These are phyloP conservation scores for Aristolochia fimbriata DNA, from an alignment of 164 flowering plant genomes.

Conservation along the genomic window DNA sequence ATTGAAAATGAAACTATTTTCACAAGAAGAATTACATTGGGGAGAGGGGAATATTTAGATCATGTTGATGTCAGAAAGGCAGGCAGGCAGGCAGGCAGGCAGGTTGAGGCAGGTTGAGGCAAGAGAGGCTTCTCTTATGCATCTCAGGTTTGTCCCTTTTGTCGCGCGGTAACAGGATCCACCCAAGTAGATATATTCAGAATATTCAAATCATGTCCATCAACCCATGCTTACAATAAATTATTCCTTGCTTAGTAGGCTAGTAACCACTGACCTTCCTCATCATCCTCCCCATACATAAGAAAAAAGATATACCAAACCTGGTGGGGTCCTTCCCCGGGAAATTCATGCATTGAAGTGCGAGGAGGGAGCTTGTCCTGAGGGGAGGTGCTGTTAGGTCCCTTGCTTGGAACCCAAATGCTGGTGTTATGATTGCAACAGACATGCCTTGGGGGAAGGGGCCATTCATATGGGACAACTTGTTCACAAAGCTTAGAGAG, in stretches of 20 bases:
- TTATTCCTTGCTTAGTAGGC: constrained; percentile 12
- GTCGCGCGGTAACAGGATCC: too few species aligned
- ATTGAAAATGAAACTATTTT: background rate
- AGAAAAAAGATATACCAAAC: background rate
- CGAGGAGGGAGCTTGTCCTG: background rate
- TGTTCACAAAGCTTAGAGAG: constrained; percentile 10
- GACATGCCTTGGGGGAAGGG: background rate
- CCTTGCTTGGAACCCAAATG: background rate
- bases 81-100: too few species aligned
- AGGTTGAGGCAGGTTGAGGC: too few species aligned
- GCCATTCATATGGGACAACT: constrained; percentile 5
- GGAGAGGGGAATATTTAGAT: background rate
- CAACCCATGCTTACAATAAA: constrained; percentile 6
- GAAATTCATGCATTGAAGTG: background rate
- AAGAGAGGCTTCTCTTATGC: background rate
- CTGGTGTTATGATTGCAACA: constrained; percentile 3
- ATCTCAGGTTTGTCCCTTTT: background rate
- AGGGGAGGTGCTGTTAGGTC: background rate
- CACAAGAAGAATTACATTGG: background rate
- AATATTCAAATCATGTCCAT: constrained; percentile 5
- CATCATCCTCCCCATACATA: constrained; percentile 5
- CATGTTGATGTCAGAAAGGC: background rate
- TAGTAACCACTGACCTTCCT: constrained; percentile 4
- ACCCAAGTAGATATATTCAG: background rate
- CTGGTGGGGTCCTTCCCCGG: background rate